phyloP scores from a whole-genome alignment of 2,329 filamentous ascomycete genomes.

The Cadophora sp. region DNA sequence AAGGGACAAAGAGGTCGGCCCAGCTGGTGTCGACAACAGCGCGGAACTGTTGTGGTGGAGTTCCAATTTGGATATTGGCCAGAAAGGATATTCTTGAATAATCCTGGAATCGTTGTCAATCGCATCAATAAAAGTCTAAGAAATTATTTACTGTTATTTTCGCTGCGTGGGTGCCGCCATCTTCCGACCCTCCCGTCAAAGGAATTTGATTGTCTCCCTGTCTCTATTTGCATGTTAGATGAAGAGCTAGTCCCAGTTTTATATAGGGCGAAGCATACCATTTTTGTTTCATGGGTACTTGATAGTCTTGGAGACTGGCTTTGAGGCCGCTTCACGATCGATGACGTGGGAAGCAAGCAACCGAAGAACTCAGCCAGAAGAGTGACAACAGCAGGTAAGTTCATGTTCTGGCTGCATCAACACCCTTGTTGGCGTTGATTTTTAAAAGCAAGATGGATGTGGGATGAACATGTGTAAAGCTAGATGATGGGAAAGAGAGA shows the following conservation, averaged over 20 bases:
- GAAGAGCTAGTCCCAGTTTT: neutral
- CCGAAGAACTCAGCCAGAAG: neutral
- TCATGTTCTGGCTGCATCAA: conserved; percentile 6
- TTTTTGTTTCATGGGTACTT: conserved; percentile 6
- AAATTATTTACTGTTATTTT: neutral
- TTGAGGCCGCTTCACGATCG: neutral
- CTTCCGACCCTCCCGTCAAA: neutral
- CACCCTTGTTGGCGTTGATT: neutral
- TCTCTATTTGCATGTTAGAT: conserved; percentile 3
- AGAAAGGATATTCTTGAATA: conserved; percentile 2
- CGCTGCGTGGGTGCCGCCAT: neutral
- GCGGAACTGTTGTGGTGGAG: conserved; percentile 10
- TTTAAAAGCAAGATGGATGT: neutral
- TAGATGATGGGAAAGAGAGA: neutral
- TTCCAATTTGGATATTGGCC: conserved; percentile 4
- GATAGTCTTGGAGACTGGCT: conserved; percentile 4
- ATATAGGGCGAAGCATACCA: conserved; percentile 4
- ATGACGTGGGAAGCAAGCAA: neutral
- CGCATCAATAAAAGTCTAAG: neutral
- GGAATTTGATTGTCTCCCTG: conserved; percentile 1
- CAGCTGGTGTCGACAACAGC: conserved; percentile 3
- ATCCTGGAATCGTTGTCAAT: neutral
- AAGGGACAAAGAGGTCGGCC: conserved; percentile 6
- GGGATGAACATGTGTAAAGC: neutral
- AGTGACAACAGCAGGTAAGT: neutral